These are phyloP conservation scores for Ophiocordyceps australis DNA, from an alignment of 2,329 filamentous ascomycete species.

Conservation along the genomic window DNA sequence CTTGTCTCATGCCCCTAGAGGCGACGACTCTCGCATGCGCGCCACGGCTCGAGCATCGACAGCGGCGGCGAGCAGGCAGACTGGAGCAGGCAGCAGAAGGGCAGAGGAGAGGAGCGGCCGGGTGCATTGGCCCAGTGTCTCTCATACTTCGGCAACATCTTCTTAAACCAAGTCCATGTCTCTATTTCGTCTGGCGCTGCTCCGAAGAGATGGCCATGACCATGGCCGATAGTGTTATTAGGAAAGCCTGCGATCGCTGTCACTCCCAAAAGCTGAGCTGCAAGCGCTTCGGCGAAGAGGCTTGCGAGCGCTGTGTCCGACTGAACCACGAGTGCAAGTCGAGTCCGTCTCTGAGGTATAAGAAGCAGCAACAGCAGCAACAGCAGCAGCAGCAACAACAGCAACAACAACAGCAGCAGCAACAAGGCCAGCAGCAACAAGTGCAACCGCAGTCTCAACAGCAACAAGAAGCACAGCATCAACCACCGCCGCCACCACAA, in stretches of 20 bases:
- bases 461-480: conserved; percentile 4
- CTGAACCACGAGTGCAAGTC: conserved; percentile 23
- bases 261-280: conserved; percentile 27
- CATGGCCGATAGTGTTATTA: conserved; percentile 19
- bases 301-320: conserved; percentile 22
- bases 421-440: conserved; percentile 3
- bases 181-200: conserved; percentile 7
- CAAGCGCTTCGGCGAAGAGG: conserved; percentile 19
- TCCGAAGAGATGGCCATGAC: conserved; percentile 9
- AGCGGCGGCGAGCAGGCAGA: no score
- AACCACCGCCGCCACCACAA: conserved; percentile 4
- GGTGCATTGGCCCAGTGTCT: conserved; percentile 3
- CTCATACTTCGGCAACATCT: conserved; percentile 6
- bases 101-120: conserved; percentile 1
- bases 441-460: conserved; percentile 3
- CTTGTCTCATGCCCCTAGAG: no score
- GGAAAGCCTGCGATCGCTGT: conserved; percentile 27
- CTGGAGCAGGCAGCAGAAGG: no score
- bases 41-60: no score
- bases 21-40: no score
- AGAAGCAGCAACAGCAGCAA: conserved; percentile 14
- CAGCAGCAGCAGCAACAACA: conserved; percentile 5
- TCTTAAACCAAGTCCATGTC: conserved; percentile 12
- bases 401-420: conserved; percentile 5
- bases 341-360: conserved; percentile 21